Base-by-base conservation (phyloP, 306 rosid species). In the Crotalaria pallida region DNA sequence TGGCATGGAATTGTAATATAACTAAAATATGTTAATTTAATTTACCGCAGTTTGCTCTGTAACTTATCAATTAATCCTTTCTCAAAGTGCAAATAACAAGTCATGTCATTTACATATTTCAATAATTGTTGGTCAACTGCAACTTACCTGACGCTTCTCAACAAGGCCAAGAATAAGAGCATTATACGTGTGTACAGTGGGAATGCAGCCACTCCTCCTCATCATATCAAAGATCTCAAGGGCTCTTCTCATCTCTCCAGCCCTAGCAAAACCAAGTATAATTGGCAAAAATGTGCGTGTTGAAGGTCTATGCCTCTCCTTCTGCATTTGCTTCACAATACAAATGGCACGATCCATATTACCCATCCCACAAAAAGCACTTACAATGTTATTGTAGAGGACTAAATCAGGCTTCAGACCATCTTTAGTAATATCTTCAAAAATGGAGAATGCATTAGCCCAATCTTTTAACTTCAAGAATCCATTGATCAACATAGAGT, bases 131-230 rank as follows among this genome's bases (percentile, higher is more conserved):
- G 43, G 53, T 52, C 55, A 58, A 65, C 47, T 29, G 55, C 33
- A 34, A 38, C 34, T 82, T 90, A 94, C 98, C 98, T 88, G 91
- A 17, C 84, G 84, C 84, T 88, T 94, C 88, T 88, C 95, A 52
- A 88, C 95, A 76, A 94, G 98, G 74, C 97, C 97, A 81, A 94
- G 95, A 81, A 91, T 79, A 72, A 94, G 86, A 76, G 97, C 95
- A 84, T 94, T 94, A 76, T 81, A 94, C 5, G 98, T 94, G 84
- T 94, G 97, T 10, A 91, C 98, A 9, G 96, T 88, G 24, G 97
- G 97, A 80, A 88, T 86, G 84, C 98, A 94, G 24, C 98, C 96
- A 84, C 83, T 83, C 88, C 86, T 85, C 77, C 98, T 81, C 98
- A 94, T 94, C 92, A 85, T 85, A 82, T 90, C 92, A 74, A 94